Evolutionary conservation across 176 grass and related monocot genomes (phyloP).

Genomic region (Lolium multiflorum): DNA sequence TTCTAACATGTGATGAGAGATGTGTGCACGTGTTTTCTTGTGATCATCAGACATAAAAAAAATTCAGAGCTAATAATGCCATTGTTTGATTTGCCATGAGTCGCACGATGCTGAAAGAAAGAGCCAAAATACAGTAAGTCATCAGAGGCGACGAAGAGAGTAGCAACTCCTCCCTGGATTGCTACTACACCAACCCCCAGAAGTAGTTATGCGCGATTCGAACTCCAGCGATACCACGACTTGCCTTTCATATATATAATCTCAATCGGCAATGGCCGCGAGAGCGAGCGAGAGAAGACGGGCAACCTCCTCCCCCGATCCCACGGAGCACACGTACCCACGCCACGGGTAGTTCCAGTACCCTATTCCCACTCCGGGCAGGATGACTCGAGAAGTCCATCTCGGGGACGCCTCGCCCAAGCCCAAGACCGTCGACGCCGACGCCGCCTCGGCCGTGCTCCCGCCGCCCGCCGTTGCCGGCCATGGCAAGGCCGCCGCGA

Average conservation of each 20-base stretch:
- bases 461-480: background rate
- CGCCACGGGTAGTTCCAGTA: background rate
- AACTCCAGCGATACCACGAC: background rate
- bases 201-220: background rate
- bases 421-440: conserved; percentile 17
- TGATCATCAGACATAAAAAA: too few relatives aligned
- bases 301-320: background rate
- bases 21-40: background rate
- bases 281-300: background rate
- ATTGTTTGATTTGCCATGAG: too few relatives aligned
- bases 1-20: background rate
- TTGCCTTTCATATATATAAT: background rate
- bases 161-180: background rate
- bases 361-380: background rate
- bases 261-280: background rate
- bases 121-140: background rate
- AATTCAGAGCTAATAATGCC: too few relatives aligned
- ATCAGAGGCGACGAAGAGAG: background rate
- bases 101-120: background rate
- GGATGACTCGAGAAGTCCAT: conserved; percentile 37
- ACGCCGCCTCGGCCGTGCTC: background rate
- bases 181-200: background rate
- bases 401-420: conserved; percentile 35
- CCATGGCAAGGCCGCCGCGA: background rate
- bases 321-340: background rate